Conservation (phyloP, 139 green algal species). For the Chloropicon primus region DNA sequence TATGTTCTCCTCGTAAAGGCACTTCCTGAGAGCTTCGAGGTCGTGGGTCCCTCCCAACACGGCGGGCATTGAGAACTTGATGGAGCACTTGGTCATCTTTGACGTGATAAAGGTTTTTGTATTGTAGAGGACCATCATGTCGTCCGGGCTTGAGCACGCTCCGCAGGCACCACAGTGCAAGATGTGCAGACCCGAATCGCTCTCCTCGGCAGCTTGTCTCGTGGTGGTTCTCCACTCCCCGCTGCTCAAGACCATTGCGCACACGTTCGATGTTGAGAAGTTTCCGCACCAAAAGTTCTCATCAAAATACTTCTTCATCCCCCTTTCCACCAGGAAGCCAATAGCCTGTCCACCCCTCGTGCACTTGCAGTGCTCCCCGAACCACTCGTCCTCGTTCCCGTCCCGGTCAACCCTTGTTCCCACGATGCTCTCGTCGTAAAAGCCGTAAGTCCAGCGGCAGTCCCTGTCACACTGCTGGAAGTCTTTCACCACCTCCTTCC, state of each 20-base stretch:
- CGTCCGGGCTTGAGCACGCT: neutral
- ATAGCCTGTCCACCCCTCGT: neutral
- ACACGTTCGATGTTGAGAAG: neutral
- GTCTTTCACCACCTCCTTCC: neutral
- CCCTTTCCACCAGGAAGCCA: neutral
- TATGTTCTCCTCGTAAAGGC: neutral
- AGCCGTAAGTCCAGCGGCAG: neutral
- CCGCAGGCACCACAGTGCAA: neutral
- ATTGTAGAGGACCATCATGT: neutral
- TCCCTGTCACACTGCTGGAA: neutral
- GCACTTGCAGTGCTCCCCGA: neutral
- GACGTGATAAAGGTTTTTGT: neutral
- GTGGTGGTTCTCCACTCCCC: neutral
- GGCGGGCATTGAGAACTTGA: neutral
- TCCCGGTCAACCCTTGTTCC: neutral
- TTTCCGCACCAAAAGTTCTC: neutral
- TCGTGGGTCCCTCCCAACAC: neutral
- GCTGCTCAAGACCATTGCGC: neutral
- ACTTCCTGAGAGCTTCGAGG: neutral
- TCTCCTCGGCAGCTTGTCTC: neutral
- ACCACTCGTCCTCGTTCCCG: neutral
- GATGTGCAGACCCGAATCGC: neutral
- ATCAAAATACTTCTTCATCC: neutral
- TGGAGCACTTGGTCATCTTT: neutral
- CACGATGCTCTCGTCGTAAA: neutral